Base-by-base conservation (phyloP, 768 basidiomycete species). In the Cystobasidium ongulense region DNA sequence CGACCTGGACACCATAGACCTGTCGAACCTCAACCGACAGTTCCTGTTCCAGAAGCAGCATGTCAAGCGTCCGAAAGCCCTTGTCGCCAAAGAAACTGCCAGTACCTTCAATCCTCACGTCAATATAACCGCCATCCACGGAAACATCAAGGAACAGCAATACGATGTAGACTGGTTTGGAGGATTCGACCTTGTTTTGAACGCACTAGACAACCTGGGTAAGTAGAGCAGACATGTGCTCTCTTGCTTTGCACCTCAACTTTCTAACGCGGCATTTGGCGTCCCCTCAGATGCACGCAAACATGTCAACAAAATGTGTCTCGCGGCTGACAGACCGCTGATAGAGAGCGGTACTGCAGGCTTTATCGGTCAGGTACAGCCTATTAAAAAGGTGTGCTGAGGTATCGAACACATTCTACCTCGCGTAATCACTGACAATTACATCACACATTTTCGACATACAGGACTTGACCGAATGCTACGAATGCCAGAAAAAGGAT, bases 261-360 rank as follows among this genome's bases (percentile, higher is more conserved):
- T n/a, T n/a, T 50, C 23, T 23, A 50, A 23, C 46, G 17, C 46
- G 17, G 46, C 17, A 23, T 21, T 15, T 17, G 57, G 13, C 18
- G 57, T 61, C 13, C 31, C 41, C 63, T 7, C 74, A 93, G 94
- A 96, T 81, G 94, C 95, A 7, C 87, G 93, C 59, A 84, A 92
- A 80, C 95, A 98, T 80, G 93, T 98, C 62, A 98, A 98, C 83
- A 90, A 89, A 80, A 93, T 99, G 88, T 98, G 96, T 81, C 90
- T 96, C 85, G 92, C 95, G 0, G 91, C 90, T 2, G 84, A 86
- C 66, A 86, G 95, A 0, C 94, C 94, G 0, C 84, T 97, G 7
- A 91, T 99, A 25, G 96, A 99, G 79, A 93, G 91, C 10, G 96
- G 96, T 1, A 98, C 96, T 1, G 92, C 92, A 3, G 96, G 96